Evolutionary conservation across 2,329 filamentous ascomycete species (phyloP).

Genomic region (Diplodia scrobiculata): DNA sequence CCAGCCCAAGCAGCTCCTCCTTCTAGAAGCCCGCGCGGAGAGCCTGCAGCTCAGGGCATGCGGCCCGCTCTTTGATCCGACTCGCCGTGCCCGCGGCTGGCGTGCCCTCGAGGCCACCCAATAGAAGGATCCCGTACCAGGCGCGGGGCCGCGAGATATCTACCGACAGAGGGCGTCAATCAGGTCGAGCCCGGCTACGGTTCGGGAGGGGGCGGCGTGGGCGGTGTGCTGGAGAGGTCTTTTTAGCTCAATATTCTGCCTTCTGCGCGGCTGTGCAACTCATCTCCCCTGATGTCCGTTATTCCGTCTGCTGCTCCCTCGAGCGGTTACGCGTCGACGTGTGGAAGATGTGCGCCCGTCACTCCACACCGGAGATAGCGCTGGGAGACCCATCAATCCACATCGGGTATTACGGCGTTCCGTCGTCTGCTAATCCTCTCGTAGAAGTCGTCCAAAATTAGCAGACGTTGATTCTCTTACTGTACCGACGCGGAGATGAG

Average conservation of each 20-base stretch:
- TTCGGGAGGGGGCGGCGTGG: conserved; percentile 5
- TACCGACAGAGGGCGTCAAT: conserved; percentile 19
- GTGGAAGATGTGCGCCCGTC: conserved; percentile 19
- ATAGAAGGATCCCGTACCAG: conserved; percentile 20
- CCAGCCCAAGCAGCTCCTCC: conserved; percentile 13
- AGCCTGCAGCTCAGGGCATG: conserved; percentile 8
- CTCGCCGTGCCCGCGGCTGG: conserved; percentile 24
- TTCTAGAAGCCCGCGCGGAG: conserved; percentile 25
- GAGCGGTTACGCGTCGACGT: conserved; percentile 22
- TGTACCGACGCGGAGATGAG: conserved; percentile 25
- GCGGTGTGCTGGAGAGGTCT: conserved; percentile 1
- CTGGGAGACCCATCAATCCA: conserved; percentile 13
- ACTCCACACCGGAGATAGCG: conserved; percentile 26
- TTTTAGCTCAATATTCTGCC: conserved; percentile 22
- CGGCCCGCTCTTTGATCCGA: conserved; percentile 28
- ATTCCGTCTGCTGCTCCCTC: conserved; percentile 18
- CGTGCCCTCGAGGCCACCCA: conserved; percentile 22
- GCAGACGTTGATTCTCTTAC: conserved; percentile 21
- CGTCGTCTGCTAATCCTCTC: conserved; percentile 15
- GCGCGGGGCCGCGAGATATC: conserved; percentile 25
- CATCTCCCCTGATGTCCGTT: conserved; percentile 13
- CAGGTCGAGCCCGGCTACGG: conserved; percentile 11
- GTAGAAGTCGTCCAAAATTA: conserved; percentile 19
- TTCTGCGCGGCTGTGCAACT: conserved; percentile 8
- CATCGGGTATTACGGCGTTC: conserved; percentile 4